Evolutionary conservation across 2,329 filamentous ascomycete species (phyloP), one percentile per base, ranked within the genome.

Genomic region (Paecilomyces dactylethromorphus): DNA sequence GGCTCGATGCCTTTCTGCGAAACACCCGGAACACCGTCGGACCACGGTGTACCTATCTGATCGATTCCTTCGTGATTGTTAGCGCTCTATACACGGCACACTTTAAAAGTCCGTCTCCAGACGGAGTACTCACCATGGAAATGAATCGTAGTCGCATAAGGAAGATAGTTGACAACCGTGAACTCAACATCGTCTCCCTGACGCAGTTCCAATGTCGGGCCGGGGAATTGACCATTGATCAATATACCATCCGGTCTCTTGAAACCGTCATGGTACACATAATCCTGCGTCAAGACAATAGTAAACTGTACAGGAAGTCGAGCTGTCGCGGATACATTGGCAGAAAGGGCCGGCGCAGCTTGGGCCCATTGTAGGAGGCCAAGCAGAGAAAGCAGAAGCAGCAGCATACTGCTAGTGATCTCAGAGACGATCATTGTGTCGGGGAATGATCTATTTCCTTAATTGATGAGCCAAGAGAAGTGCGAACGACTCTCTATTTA

Each of bases 1-100:
- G 82, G 77, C 12, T 71, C 64, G 57, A 87, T 85, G 3, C 79
- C 72, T 3, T 72, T 72, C 64, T 87, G 84, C 0, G 80, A 78
- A 1, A 87, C 68, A 1, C 84, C 84, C 0, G 83, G 82, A 0
- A 84, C 80, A 31, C 85, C 85, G 59, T 87, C 85, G 0, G 83
- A 81, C 84, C 83, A 87, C 0, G 83, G 81, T 0, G 82, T 85
- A 21, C 73, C 71, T 1, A 70, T 62, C 74, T 83, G 81, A 45
- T 81, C 77, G 32, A 84, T 72, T 35, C 51, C 56, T 58, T 32
- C 12, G 8, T 7, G 8, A 29, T 5, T 11, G 50, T 52, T 26
- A 52, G 50, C 7, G 15, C 52, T 26, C 29, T 26, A 22, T 12
- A n/a, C 15, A 29, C 4, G 13, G 12, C 52, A 54, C 15, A 32